Evolutionary conservation across 2,329 filamentous ascomycete genomes (phyloP).

Genomic region (Atkinsonella texensis): DNA sequence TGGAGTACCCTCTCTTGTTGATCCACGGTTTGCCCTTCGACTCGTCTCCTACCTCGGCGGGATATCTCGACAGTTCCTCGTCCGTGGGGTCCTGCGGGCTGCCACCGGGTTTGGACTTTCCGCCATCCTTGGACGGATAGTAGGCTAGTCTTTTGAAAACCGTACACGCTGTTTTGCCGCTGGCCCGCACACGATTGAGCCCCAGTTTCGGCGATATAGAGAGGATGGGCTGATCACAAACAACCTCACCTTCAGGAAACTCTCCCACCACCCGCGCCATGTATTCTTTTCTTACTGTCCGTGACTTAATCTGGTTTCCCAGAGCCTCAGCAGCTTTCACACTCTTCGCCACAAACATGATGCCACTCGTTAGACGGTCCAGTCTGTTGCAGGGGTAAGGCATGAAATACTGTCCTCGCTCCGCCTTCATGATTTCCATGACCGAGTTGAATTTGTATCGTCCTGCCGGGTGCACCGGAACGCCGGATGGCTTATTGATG

Average conservation of each 20-base stretch:
- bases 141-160: conserved; percentile 91
- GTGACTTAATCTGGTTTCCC: conserved; percentile 60
- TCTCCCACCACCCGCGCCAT: conserved; percentile 80
- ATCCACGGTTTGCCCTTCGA: conserved; percentile 26
- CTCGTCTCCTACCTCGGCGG: conserved; percentile 8
- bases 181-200: conserved; percentile 85
- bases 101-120: conserved; percentile 11
- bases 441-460: conserved; percentile 94
- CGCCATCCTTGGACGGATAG: conserved; percentile 46
- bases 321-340: conserved; percentile 67
- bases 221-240: conserved; percentile 89
- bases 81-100: conserved; percentile 1
- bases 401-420: conserved; percentile 44
- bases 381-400: conserved; percentile 78
- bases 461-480: conserved; percentile 90
- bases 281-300: conserved; percentile 91
- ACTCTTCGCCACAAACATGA: conserved; percentile 96
- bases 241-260: conserved; percentile 82
- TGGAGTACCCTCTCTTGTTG: conserved; percentile 71
- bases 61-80: conserved; percentile 14
- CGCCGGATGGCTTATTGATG: conserved; percentile 90
- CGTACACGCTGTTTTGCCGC: conserved; percentile 78
- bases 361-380: conserved; percentile 83
- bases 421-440: conserved; percentile 81
- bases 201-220: conserved; percentile 92